Evolutionary conservation across 2,329 filamentous ascomycete species (phyloP), one percentile per base, ranked within the genome.

Genomic region (Lachnellula subtilissima): DNA sequence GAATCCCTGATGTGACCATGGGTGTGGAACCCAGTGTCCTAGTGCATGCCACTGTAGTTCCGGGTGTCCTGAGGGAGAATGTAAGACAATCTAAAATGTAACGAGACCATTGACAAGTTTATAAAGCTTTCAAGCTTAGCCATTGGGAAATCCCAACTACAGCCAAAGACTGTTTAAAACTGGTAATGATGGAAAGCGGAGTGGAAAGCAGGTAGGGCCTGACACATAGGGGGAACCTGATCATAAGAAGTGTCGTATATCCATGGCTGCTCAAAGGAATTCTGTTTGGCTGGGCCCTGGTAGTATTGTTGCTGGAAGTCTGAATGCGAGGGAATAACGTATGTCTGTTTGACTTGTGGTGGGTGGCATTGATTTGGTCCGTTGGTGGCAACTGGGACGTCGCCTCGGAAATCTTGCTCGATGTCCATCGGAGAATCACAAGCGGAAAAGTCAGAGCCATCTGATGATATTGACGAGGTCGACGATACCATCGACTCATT

Each of bases 401-500:
- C 50, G 40, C 53, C 52, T 43, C 19, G 46, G 53, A 60, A 12
- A 32, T 57, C 55, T 22, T 25, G 52, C 28, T 51, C 53, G 11
- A 54, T 12, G 12, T 54, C 56, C 50, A 56, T 56, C 11, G 36
- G 37, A 37, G 48, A 55, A 19, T 62, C 56, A 43, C 57, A 59
- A 40, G 53, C 57, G 23, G 55, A 62, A 49, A 56, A 52, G 22
- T 62, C 61, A 9, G 59, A 60, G 25, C 56, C 56, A 23, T 65
- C 62, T 22, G 64, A 32, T 11, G 28, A 66, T 8, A 61, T 48
- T 15, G 64, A 61, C 9, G 64, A 64, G 48, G 63, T 64, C 35
- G 64, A 64, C 15, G 63, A 60, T 35, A 60, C 62, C 48, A 64
- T 53, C 48, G 64, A 66, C 14, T 61, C 64, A 39, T 62, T 59